A percentile compares a stretch with the other conserved stretches of the same genome.
These are phyloP conservation scores for Rhynchospora pubera DNA, from an alignment of 176 grass and related monocot genomes.

Conservation along the genomic window DNA sequence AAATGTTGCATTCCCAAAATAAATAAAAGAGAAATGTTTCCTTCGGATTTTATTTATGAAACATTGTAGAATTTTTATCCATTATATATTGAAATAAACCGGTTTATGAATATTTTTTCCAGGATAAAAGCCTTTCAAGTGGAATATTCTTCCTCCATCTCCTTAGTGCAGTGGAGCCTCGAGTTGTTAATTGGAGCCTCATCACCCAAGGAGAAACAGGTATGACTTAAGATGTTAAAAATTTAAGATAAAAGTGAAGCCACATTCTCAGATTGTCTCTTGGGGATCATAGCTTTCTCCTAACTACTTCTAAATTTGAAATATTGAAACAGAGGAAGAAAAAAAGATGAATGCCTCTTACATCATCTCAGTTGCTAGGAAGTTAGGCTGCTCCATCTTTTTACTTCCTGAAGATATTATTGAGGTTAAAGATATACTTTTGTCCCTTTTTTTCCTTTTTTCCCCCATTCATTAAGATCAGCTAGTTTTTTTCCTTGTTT, in stretches of 20 bases:
- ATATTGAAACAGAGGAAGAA: slow-evolving; percentile 60
- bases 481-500: no score
- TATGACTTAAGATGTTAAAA: no score
- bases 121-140: slow-evolving; percentile 95
- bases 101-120: slow-evolving; percentile 17
- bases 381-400: slow-evolving; percentile 97
- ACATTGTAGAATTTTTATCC: background rate
- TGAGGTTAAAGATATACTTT: slow-evolving; percentile 43
- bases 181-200: slow-evolving; percentile 92
- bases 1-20: no score
- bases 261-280: background rate
- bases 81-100: background rate
- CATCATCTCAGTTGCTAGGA: slow-evolving; percentile 91
- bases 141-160: slow-evolving; percentile 92
- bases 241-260: background rate
- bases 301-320: background rate
- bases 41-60: background rate
- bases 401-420: slow-evolving; percentile 92
- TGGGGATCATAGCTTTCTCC: background rate
- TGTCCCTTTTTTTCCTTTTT: background rate
- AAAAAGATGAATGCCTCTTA: slow-evolving; percentile 99
- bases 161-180: slow-evolving; percentile 66
- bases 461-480: background rate
- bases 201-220: slow-evolving; percentile 88
- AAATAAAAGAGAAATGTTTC: no score